Base-by-base conservation (phyloP, 352 stramenopile genomes). In the Phytopythium oedochilum region DNA sequence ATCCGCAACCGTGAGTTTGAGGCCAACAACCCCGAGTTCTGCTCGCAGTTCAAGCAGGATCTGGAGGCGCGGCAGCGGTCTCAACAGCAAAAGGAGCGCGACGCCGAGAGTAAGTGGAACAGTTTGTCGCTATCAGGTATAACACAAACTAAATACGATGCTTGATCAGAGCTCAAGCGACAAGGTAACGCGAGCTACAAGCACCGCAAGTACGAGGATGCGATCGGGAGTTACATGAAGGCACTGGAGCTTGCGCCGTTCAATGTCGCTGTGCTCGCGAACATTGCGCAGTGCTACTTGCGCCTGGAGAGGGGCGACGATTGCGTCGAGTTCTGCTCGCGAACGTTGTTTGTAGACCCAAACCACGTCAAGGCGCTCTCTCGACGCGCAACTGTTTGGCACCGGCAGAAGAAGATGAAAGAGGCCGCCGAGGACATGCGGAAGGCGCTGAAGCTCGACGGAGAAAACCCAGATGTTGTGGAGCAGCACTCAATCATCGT, bases 401-500 rank as follows among this genome's bases (percentile, higher is more conserved):
- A 92, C 43, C 47, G 57, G 14, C 75, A 88, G 56, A 52, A 78
- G 29, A 78, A 71, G 38, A 63, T 73, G 26, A 59, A 75, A 9
- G 55, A 80, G 46, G 79, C 83, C 6, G 78, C 75, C 0, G 53
- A 65, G 11, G 75, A 89, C 26, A 86, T 90, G 70, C 57, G 65
- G 26, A 71, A 67, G 22, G 83, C 78, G 3, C 44, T 86, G 25
- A 29, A 20, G 3, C 42, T 89, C 2, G 73, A 83, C 5, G 47
- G 61, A n/a, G 60, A 64, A 11, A 92, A 92, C 36, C 42, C 57
- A 22, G 83, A 92, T 36, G 58, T 92, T 11, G 53, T 76, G 6
- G 79, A 90, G 42, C 83, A 92, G 57, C 72, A 88, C 51, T 86
- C 81, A 7, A 71, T 82, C 40, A 76, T 92, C 23, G 78, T 88